Evolutionary conservation across 1,284 basidiomycete genomes (phyloP).

Genomic region (Cryptococcus amylolentus): DNA sequence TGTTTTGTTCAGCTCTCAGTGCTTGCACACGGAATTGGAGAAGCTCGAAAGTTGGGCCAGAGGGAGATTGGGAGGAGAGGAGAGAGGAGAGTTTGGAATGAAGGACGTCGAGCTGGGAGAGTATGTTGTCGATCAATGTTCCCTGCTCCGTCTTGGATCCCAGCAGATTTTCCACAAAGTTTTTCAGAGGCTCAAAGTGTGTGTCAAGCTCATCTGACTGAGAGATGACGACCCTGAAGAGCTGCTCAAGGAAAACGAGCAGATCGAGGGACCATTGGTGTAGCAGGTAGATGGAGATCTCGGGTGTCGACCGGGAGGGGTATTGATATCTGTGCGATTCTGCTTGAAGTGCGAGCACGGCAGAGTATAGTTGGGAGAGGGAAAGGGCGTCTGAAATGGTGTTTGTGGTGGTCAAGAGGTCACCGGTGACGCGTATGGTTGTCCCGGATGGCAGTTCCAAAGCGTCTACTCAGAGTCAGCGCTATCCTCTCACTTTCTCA

Average conservation of each 20-base stretch:
- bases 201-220: slow-evolving; percentile 24
- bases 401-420: slow-evolving; percentile 33
- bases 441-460: slow-evolving; percentile 28
- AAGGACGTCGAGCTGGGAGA: slow-evolving; percentile 34
- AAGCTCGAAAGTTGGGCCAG: slow-evolving; percentile 32
- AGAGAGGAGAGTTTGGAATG: slow-evolving; percentile 26
- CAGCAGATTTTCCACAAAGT: slow-evolving; percentile 34
- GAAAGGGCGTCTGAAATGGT: slow-evolving; percentile 27
- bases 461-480: slow-evolving; percentile 15
- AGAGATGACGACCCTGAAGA: slow-evolving; percentile 27
- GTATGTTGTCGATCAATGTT: slow-evolving; percentile 36
- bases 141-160: slow-evolving; percentile 28
- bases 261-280: slow-evolving; percentile 32
- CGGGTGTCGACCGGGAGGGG: slow-evolving; percentile 31
- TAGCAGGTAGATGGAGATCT: slow-evolving; percentile 39
- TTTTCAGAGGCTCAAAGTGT: slow-evolving; percentile 29
- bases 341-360: slow-evolving; percentile 36
- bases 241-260: slow-evolving; percentile 33
- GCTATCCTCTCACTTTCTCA: background rate
- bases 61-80: slow-evolving; percentile 15
- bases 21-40: slow-evolving; percentile 32
- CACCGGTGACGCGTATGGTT: slow-evolving; percentile 31
- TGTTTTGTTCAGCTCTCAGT: slow-evolving; percentile 35
- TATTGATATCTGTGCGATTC: slow-evolving; percentile 31
- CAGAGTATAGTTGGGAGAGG: slow-evolving; percentile 38